Evolutionary conservation across 805 yeast species (phyloP), one percentile per base, ranked within the genome.

Genomic region (Hanseniaspora meyeri): DNA sequence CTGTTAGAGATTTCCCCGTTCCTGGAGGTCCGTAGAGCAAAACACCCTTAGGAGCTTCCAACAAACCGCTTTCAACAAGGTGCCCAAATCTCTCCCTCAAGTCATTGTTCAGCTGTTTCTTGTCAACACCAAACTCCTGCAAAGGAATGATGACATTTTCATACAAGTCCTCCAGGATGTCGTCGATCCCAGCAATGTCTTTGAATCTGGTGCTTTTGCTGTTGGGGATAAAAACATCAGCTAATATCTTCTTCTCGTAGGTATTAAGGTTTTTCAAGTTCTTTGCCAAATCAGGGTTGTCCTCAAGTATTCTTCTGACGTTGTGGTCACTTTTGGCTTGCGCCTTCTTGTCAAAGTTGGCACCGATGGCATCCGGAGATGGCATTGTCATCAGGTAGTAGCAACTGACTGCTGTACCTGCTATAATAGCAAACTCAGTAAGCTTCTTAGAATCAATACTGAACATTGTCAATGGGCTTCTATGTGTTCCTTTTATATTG

Each of bases 1-100:
- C 97, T 62, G 91, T 74, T 96, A 91, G 87, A 3, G 97, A 91
- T 70, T 91, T 91, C 56, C 97, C 97, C 68, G 97, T 91, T 0
- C 97, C 97, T 0, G 97, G 97, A 3, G 97, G 97, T 0, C 97
- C 97, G 65, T 87, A 83, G 50, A 90, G 75, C 38, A 91, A 71
- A 2, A 91, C 97, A 43, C 98, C 98, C 65, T 87, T 89, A 1
- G 98, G 98, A 1, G 96, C 91, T 64, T 85, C 87, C 29, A 91
- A 72, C 54, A 91, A 74, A 54, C 87, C 81, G 84, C 86, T 54
- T 79, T 81, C 12, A 79, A 72, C 66, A 85, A 89, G 43, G 88
- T 70, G 50, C 80, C 87, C 0, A 96, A 96, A 62, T 19, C 32
- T 40, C 37, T 51, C 52, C 45, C 49, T 34, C 43, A 50, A 14